Conservation (phyloP, 768 basidiomycete genomes). For the Trametes sanguinea region DNA sequence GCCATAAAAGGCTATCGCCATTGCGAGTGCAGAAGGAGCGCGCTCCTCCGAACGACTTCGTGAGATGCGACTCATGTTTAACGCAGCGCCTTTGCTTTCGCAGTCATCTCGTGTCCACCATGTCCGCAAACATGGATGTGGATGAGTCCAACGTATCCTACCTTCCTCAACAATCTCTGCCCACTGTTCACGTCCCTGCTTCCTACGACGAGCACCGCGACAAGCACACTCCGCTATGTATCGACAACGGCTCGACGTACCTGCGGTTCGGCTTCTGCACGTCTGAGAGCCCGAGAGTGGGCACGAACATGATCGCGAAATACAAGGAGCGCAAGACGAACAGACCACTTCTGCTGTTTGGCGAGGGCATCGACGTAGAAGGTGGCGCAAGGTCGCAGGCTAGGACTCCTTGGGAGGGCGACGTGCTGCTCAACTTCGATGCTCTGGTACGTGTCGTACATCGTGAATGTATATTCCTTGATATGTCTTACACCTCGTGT, state of each 20-base stretch:
- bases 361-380: constrained; percentile 85
- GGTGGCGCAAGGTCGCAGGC: constrained; percentile 78
- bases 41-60: constrained; percentile 2
- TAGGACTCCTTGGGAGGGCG: constrained; percentile 90
- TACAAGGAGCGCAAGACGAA: constrained; percentile 90
- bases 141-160: constrained; percentile 17
- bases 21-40: constrained; percentile 9
- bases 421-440: constrained; percentile 89
- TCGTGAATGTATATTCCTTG: background rate
- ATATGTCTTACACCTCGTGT: constrained; percentile 13
- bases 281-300: constrained; percentile 54
- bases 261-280: constrained; percentile 85
- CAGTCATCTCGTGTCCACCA: background rate
- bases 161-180: constrained; percentile 28
- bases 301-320: constrained; percentile 75
- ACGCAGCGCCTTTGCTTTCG: background rate
- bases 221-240: constrained; percentile 67
- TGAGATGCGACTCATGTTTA: background rate
- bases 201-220: constrained; percentile 55
- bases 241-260: constrained; percentile 86
- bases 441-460: constrained; percentile 68
- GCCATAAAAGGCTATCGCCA: constrained; percentile 5
- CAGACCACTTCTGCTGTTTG: constrained; percentile 82
- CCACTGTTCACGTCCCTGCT: constrained; percentile 39
- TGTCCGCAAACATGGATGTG: constrained; percentile 12